Base-by-base conservation (phyloP, 345 rosid genomes). In the Aquilaria yunnanensis region DNA sequence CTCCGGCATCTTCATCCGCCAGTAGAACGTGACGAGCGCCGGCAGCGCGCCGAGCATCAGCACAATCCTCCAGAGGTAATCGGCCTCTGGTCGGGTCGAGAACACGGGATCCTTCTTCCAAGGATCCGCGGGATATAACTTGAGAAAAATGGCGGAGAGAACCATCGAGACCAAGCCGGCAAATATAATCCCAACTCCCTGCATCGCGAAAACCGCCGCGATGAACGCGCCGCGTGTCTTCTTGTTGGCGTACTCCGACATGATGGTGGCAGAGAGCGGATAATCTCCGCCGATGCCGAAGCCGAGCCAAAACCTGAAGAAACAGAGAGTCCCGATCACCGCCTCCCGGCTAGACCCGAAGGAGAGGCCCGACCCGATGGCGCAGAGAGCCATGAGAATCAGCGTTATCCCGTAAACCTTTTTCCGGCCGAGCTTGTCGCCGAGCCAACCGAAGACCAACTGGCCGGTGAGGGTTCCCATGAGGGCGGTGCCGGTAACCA, bases 271-370 rank as follows among this genome's bases (percentile, higher is more conserved):
- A 0, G 95, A 90, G 47, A 87, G 88, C 37, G 95, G 97, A 54
- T 90, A 90, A 54, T 90, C 97, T 8, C 97, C 95, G 0, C 97
- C 95, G 10, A 90, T 80, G 3, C 95, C 97, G 4, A 88, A 84
- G 46, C 92, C 90, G 0, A 85, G 70, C 92, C 92, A 85, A 60
- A 88, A 86, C 63, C 92, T 69, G 51, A 85, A 85, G 78, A 85
- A 88, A 56, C 89, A 83, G 47, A 88, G 85, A 5, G 81, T 73
- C 4, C 79, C 73, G 32, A 85, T 74, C 32, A 85, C 88, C 10
- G 81, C 64, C 10, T 57, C 61, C 1, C 81, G 10, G 0, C 66
- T 31, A 47, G 70, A 56, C 0, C 96, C 91, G 12, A 83, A 83
- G 0, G 95, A 87, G 6, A 87, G 66, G 6, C 89, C 87, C 0